Conservation (phyloP, 371 early-diverging fungal genomes). For the Mucor circinelloides region DNA sequence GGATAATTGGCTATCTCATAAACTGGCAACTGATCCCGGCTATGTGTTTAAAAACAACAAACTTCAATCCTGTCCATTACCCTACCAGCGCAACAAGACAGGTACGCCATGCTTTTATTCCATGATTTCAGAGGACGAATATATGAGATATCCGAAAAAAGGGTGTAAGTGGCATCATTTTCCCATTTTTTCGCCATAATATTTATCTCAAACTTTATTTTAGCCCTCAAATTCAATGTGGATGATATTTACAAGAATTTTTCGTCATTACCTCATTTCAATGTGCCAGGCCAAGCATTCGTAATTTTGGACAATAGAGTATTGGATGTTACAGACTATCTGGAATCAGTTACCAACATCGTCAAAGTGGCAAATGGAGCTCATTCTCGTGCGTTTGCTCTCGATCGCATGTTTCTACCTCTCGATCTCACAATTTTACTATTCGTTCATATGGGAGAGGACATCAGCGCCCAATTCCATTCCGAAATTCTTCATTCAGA, state of each 20-base stretch:
- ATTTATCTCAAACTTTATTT: too few relatives aligned
- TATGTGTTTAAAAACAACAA: slow-evolving; percentile 23
- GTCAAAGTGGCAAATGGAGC: slow-evolving; percentile 31
- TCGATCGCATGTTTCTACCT: slow-evolving; percentile 52
- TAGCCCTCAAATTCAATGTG: slow-evolving; percentile 15
- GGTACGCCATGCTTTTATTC: slow-evolving; percentile 47
- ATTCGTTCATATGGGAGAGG: slow-evolving; percentile 34
- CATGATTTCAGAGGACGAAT: slow-evolving; percentile 6
- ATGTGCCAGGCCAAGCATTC: slow-evolving; percentile 23
- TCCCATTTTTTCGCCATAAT: background rate
- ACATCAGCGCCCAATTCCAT: slow-evolving; percentile 36
- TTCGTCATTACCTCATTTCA: slow-evolving; percentile 9
- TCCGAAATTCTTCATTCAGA: slow-evolving; percentile 26
- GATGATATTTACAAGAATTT: slow-evolving; percentile 8
- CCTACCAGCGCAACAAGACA: slow-evolving; percentile 32
- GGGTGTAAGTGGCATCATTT: slow-evolving; percentile 23
- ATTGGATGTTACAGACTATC: slow-evolving; percentile 47
- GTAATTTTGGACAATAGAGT: slow-evolving; percentile 42
- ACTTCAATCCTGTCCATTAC: slow-evolving; percentile 42
- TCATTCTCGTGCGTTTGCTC: slow-evolving; percentile 42
- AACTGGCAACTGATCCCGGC: slow-evolving; percentile 39
- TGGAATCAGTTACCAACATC: slow-evolving; percentile 39
- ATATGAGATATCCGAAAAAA: slow-evolving; percentile 17
- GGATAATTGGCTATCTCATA: slow-evolving; percentile 44
- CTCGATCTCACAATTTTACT: slow-evolving; percentile 42